Conservation (phyloP, 108 stramenopile species). For the Epithemia pelagica region DNA sequence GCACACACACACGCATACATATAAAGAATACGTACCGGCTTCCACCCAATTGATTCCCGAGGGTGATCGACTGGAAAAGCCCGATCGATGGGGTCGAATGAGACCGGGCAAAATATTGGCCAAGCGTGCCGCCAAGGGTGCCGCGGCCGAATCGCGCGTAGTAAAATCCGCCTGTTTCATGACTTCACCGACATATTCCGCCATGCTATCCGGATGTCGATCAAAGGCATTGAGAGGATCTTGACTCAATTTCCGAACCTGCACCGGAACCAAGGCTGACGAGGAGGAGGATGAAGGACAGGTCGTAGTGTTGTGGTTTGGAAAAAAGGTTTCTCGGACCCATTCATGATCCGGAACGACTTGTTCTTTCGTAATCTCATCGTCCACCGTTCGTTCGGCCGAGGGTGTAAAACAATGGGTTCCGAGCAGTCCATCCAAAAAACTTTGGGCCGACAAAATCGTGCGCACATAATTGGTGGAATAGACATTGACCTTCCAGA, state of each 20-base stretch:
- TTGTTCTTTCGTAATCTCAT: conserved; percentile 1
- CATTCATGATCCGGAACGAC: conserved; percentile 10
- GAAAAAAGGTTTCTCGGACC: not conserved
- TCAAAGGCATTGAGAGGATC: conserved; percentile 79
- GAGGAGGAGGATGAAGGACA: too few species aligned
- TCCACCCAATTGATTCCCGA: conserved; percentile 66
- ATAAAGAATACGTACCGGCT: too few species aligned
- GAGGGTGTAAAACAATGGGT: conserved; percentile 10
- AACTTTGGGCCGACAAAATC: conserved; percentile 61
- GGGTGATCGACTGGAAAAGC: conserved; percentile 39
- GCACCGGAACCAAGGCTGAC: conserved; percentile 34
- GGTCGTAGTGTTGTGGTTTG: conserved; percentile 13
- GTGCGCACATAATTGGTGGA: conserved; percentile 77
- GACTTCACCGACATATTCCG: conserved; percentile 50
- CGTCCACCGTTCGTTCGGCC: conserved; percentile 10
- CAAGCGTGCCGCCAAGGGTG: conserved; percentile 49
- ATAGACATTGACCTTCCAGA: conserved; percentile 58
- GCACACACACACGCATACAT: too few species aligned
- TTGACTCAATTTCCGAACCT: conserved; percentile 40
- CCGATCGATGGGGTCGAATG: conserved; percentile 17
- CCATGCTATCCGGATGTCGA: conserved; percentile 58
- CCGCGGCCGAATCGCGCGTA: conserved; percentile 41
- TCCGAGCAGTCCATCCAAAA: conserved; percentile 70
- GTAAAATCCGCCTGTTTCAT: conserved; percentile 49
- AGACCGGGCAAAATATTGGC: conserved; percentile 59